These are phyloP conservation scores for Plectosphaerella cucumerina DNA, from an alignment of 2,329 filamentous ascomycete genomes.

Conservation along the genomic window DNA sequence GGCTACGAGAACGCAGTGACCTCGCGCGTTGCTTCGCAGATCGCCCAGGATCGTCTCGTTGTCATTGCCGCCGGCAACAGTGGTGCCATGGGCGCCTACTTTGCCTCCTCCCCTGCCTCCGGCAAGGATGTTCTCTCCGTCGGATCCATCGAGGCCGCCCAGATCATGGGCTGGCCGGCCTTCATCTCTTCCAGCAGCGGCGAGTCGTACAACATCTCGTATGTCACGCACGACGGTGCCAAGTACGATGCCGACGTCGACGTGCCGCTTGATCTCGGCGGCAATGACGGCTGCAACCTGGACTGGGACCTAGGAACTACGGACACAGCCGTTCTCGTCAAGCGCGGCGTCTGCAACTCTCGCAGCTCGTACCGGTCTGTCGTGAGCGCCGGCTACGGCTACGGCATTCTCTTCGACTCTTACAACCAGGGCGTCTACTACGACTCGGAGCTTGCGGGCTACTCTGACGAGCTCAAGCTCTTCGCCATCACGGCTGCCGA, in stretches of 20 bases:
- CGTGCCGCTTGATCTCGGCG: slow-evolving; percentile 8
- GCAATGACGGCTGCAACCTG: slow-evolving; percentile 12
- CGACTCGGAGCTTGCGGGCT: background rate
- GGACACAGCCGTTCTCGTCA: slow-evolving; percentile 7
- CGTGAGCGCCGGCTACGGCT: slow-evolving; percentile 8
- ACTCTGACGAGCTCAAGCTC: slow-evolving; percentile 2
- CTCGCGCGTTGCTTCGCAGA: slow-evolving; percentile 4
- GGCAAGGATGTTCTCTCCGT: slow-evolving; percentile 1
- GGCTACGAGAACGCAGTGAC: slow-evolving; percentile 10
- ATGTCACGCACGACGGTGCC: slow-evolving; percentile 10
- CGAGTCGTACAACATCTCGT: slow-evolving; percentile 7
- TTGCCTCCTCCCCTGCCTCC: slow-evolving; percentile 5
- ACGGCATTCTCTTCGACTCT: slow-evolving; percentile 10
- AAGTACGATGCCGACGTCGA: slow-evolving; percentile 11
- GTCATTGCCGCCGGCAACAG: slow-evolving; percentile 7
- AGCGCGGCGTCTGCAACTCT: slow-evolving; percentile 9
- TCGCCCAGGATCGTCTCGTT: slow-evolving; percentile 9
- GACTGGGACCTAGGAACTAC: slow-evolving; percentile 1
- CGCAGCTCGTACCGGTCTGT: background rate
- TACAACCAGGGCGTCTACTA: slow-evolving; percentile 16
- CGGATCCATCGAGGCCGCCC: slow-evolving; percentile 8
- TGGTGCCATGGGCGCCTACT: slow-evolving; percentile 5
- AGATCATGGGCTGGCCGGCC: slow-evolving; percentile 14
- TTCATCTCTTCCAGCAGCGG: slow-evolving; percentile 8
- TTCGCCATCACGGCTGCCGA: slow-evolving; percentile 9